Conservation (phyloP, 148 eudicot species). For the Simmondsia chinensis region DNA sequence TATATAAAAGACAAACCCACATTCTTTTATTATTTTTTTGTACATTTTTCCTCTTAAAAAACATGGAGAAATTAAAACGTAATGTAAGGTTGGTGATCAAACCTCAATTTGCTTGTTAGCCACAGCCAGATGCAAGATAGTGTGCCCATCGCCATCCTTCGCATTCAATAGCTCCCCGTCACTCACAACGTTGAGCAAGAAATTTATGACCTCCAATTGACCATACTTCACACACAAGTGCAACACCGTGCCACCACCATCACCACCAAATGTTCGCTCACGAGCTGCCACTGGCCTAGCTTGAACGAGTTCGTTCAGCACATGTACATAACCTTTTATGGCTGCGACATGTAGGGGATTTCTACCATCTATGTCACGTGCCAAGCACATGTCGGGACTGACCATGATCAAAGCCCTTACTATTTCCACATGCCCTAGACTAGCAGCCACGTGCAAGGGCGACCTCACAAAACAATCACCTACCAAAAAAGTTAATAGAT, state of each 20-base stretch:
- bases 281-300: neutral
- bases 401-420: neutral
- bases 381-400: slow-evolving; percentile 3
- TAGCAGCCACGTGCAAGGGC: no score
- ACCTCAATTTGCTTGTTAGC: slow-evolving; percentile 1
- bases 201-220: neutral
- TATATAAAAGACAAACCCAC: no score
- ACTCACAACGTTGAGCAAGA: neutral
- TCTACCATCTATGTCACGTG: slow-evolving; percentile 5
- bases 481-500: no score
- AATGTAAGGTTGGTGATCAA: neutral
- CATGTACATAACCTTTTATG: slow-evolving; percentile 4
- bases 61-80: neutral
- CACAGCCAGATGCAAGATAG: slow-evolving; percentile 7
- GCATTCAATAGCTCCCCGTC: slow-evolving; percentile 3
- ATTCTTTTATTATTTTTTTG: neutral
- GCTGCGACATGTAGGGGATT: slow-evolving; percentile 9
- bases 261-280: slow-evolving; percentile 1
- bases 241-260: neutral
- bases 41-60: neutral
- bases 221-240: slow-evolving; percentile 13
- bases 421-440: slow-evolving; percentile 2
- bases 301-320: slow-evolving; percentile 4
- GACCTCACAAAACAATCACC: no score
- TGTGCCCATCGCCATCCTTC: slow-evolving; percentile 2